Evolutionary conservation across 805 yeast species (phyloP), one percentile per base, ranked within the genome.

Genomic region (Candida coleopterorum): DNA sequence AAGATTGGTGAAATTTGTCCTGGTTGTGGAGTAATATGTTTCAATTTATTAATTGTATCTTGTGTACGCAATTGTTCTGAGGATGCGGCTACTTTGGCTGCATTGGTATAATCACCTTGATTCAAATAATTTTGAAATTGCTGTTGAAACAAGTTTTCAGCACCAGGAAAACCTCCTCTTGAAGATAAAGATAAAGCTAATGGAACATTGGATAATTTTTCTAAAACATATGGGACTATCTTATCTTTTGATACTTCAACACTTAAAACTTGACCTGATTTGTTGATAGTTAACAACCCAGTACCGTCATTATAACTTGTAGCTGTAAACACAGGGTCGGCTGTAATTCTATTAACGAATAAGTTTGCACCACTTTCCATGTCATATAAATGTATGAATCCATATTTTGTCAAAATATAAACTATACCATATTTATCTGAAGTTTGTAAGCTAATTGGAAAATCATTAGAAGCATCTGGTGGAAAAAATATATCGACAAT

Each of bases 151-250:
- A 93, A 72, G 52, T 79, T 81, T 59, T 93, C 99, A 33, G 97
- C 98, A 47, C 99, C 99, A 29, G 96, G 93, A 53, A 93, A 77
- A 2, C 96, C 96, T 55, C 96, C 97, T 62, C 97, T 84, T 3
- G 96, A 77, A 18, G 97, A 94, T 46, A 93, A 75, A 9, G 87
- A 72, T 42, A 93, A 70, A 3, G 97, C 98, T 52, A 93, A 71
- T 16, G 82, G 74, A 22, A 90, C 87, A 56, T 93, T 90, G 37
- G 90, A 80, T 44, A 93, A 73, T 58, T 85, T 87, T 52, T 81
- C 80, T 57, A 93, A 72, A 34, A 93, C 81, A 60, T 94, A 94
- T 35, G 96, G 95, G 43, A 93, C 81, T 47, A 90, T 77, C 55
- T 84, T 85, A 42, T 81, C 82, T 47, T 80, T 82, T 33, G 95